phyloP scores from a whole-genome alignment of 192 early-diverging fungal species.

The Linnemannia elongata region DNA sequence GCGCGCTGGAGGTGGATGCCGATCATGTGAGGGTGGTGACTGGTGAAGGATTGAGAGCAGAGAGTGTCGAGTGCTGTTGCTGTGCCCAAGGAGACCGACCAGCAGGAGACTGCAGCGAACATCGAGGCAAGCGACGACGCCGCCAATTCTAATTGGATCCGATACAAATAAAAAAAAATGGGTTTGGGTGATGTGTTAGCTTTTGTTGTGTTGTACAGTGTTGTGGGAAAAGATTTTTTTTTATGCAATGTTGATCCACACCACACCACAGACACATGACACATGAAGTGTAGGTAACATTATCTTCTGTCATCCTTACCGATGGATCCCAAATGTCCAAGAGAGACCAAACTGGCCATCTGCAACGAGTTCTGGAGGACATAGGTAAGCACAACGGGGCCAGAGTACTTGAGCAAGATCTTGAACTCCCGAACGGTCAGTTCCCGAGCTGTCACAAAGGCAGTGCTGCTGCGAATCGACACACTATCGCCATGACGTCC shows the following conservation, averaged over 20 bases:
- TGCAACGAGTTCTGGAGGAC: conserved; percentile 74
- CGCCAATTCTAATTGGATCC: conserved; percentile 63
- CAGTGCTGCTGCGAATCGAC: conserved; percentile 8
- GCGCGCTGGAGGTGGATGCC: conserved; percentile 83
- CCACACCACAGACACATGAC: background rate
- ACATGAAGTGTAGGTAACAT: background rate
- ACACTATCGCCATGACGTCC: background rate
- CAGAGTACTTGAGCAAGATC: conserved; percentile 42
- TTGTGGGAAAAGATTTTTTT: background rate
- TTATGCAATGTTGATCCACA: background rate
- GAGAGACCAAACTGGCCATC: conserved; percentile 70
- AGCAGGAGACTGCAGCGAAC: conserved; percentile 74
- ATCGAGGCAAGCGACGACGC: conserved; percentile 76
- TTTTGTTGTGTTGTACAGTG: background rate
- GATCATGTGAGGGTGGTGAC: conserved; percentile 69
- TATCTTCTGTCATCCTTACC: background rate
- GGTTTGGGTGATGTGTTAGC: background rate
- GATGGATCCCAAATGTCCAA: conserved; percentile 69
- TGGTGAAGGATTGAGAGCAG: conserved; percentile 78
- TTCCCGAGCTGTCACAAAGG: conserved; percentile 1
- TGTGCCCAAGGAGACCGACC: conserved; percentile 73
- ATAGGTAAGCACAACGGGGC: conserved; percentile 70
- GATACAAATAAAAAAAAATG: background rate
- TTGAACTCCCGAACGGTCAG: conserved; percentile 20
- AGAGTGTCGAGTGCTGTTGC: conserved; percentile 81